Conservation (phyloP, 345 rosid species). For the Lepidium didymum region DNA sequence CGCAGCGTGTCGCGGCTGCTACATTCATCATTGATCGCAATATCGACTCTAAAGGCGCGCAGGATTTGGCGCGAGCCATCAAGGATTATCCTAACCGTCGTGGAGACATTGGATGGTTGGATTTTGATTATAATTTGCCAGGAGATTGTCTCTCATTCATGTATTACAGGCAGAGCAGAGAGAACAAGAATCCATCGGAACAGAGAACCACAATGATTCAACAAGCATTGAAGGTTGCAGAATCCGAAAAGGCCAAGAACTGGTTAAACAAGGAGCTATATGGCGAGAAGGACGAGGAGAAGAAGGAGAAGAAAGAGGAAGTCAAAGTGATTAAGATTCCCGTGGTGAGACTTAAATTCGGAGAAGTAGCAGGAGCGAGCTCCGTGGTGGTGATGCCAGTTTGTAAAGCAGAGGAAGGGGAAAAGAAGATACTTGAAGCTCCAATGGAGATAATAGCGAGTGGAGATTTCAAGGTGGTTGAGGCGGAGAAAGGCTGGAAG, state of each 20-base stretch:
- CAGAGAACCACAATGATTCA: conserved; percentile 40
- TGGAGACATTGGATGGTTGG: conserved; percentile 57
- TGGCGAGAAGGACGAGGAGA: conserved; percentile 27
- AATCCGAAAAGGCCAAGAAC: conserved; percentile 52
- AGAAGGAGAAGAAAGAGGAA: conserved; percentile 7
- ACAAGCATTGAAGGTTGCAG: conserved; percentile 53
- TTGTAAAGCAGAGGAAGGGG: conserved; percentile 53
- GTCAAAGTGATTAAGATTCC: conserved; percentile 38
- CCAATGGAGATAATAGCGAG: conserved; percentile 43
- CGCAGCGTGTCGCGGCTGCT: conserved; percentile 61
- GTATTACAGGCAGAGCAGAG: conserved; percentile 67
- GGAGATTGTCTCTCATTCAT: conserved; percentile 79
- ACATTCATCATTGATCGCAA: conserved; percentile 33
- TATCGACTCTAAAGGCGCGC: conserved; percentile 47
- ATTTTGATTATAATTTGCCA: conserved; percentile 53
- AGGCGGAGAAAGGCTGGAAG: conserved; percentile 68
- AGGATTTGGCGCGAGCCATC: conserved; percentile 70
- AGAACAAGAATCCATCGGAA: conserved; percentile 53
- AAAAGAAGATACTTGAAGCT: conserved; percentile 49
- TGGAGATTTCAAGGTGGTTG: conserved; percentile 77
- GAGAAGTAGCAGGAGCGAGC: conserved; percentile 77
- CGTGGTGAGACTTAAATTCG: conserved; percentile 59
- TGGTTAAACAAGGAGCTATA: conserved; percentile 39
- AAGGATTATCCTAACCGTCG: conserved; percentile 81
- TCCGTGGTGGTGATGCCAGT: conserved; percentile 69